A percentile compares a stretch with the other conserved stretches of the same genome.
Conservation (phyloP, 176 grass and related monocot species). For the Oropetium thomaeum region DNA sequence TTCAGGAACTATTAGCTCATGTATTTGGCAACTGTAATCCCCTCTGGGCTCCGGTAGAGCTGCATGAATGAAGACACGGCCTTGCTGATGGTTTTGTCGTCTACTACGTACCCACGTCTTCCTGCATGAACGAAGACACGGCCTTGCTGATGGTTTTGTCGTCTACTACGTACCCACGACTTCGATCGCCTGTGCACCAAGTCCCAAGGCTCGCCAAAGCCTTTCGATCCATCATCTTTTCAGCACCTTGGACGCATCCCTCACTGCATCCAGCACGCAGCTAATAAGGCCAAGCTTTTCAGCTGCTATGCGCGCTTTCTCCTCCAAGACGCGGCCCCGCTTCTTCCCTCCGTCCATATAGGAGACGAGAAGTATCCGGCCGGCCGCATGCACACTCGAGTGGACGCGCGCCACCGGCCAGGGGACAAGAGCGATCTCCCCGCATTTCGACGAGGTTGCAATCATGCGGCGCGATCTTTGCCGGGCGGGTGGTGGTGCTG, state of each 20-base stretch:
- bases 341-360: no score
- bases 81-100: no score
- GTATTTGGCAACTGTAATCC: no score
- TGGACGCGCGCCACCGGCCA: background rate
- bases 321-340: no score
- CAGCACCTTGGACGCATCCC: constrained; percentile 14
- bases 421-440: background rate
- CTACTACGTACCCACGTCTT: no score
- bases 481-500: background rate
- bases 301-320: background rate
- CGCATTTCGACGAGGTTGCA: background rate
- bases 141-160: constrained; percentile 24
- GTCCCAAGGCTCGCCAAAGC: constrained; percentile 19
- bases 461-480: constrained; percentile 27
- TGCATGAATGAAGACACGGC: no score
- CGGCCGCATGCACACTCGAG: background rate
- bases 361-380: background rate
- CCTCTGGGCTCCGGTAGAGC: no score
- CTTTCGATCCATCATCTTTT: constrained; percentile 32
- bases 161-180: background rate
- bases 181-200: background rate
- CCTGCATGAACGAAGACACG: background rate
- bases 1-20: no score
- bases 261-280: background rate
- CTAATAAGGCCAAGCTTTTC: no score